phyloP scores from a whole-genome alignment of 352 stramenopile species.

The Thalassiosira livingstoniorum region DNA sequence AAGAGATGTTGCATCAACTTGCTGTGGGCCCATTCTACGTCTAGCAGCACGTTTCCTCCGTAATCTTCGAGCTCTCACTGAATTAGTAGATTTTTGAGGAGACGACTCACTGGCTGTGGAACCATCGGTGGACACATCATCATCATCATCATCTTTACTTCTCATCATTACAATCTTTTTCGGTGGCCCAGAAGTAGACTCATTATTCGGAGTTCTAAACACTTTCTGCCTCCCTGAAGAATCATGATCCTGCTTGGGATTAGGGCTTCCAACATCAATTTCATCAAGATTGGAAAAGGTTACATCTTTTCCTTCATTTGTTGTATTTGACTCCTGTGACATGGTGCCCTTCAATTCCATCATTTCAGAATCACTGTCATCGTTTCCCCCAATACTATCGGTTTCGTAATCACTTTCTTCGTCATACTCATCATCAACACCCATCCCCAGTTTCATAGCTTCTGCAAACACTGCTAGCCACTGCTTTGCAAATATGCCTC shows the following conservation, averaged over 20 bases:
- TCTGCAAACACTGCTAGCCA: slow-evolving; percentile 83
- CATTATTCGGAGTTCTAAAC: slow-evolving; percentile 17
- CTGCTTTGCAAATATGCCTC: slow-evolving; percentile 81
- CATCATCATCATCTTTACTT: slow-evolving; percentile 46
- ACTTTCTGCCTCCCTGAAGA: slow-evolving; percentile 3
- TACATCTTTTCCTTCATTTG: slow-evolving; percentile 1
- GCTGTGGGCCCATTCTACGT: slow-evolving; percentile 16
- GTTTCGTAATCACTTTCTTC: slow-evolving; percentile 49
- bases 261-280: background rate
- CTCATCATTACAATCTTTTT: slow-evolving; percentile 62
- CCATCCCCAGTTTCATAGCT: slow-evolving; percentile 75
- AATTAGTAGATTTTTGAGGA: slow-evolving; percentile 9
- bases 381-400: slow-evolving; percentile 41
- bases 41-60: slow-evolving; percentile 14
- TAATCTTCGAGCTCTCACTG: background rate
- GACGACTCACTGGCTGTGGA: slow-evolving; percentile 50
- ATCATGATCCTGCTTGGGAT: slow-evolving; percentile 19
- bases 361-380: slow-evolving; percentile 35
- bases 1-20: slow-evolving; percentile 49
- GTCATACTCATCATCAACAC: slow-evolving; percentile 41
- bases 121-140: slow-evolving; percentile 39
- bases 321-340: background rate
- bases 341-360: background rate
- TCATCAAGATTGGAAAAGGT: background rate
- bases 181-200: slow-evolving; percentile 32